Evolutionary conservation across 2,329 filamentous ascomycete genomes (phyloP), one percentile per base, ranked within the genome.

Genomic region (Aspergillus sp.): DNA sequence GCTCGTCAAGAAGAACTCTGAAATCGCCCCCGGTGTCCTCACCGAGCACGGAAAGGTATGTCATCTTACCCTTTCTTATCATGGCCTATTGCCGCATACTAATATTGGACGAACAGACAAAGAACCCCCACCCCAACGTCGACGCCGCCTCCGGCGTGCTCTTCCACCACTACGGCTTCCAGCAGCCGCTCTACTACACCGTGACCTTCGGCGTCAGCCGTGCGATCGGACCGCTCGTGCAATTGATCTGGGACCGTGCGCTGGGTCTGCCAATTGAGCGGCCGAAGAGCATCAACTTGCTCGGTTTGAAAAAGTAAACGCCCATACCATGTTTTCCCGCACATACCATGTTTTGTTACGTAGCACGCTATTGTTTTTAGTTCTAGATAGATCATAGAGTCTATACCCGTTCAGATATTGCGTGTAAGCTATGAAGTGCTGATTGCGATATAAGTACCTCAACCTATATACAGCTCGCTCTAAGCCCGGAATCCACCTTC

Each of bases 141-240:
- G 95, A 99, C 79, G 93, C 91, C 52, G 90, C 88, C 66, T 97
- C 93, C 0, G 95, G 95, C 66, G 93, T 98, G 6, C 85, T 99
- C 53, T 98, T 99, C 87, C 90, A 98, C 80, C 93, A 98, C 83
- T 99, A 97, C 77, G 95, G 94, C 61, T 97, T 99, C 88, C 90
- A 91, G 77, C 92, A 98, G 83, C 97, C 94, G 0, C 85, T 98
- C 11, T 99, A 98, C 84, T 99, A 98, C 82, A 89, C 87, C 17
- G 87, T 87, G 9, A 88, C 87, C 6, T 89, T 89, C 69, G 87
- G 87, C 69, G 87, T 89, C 51, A 87, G 84, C 76, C 83, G 87
- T 76, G 86, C 85, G 57, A 83, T 99, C 17, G 95, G 95, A 7
- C 95, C 95, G 23, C 84, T 99, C 53, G 93, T 93, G 48, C 95